phyloP scores from a whole-genome alignment of 306 rosid species.

The Acacia confusa region DNA sequence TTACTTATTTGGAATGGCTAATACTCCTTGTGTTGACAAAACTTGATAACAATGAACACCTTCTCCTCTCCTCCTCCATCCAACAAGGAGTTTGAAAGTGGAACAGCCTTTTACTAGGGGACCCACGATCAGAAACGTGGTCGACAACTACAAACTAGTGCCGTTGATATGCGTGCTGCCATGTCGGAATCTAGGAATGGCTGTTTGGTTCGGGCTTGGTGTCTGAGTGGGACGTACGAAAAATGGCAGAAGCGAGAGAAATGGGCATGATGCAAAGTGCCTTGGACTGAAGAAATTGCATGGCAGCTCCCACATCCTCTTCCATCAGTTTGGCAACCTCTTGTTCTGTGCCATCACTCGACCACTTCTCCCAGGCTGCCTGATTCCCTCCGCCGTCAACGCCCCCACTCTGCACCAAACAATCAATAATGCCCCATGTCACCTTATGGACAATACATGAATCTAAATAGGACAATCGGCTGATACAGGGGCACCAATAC shows the following conservation, averaged over 20 bases:
- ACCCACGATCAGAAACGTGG: constrained; percentile 18
- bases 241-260: constrained; percentile 93
- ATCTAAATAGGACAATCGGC: background rate
- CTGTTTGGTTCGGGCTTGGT: constrained; percentile 81
- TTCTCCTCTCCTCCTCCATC: constrained; percentile 31
- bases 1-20: constrained; percentile 41
- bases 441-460: background rate
- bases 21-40: constrained; percentile 45
- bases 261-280: constrained; percentile 98
- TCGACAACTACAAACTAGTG: background rate
- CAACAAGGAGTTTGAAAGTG: constrained; percentile 33
- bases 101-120: constrained; percentile 32
- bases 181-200: constrained; percentile 48
- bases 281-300: constrained; percentile 96
- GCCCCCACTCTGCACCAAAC: constrained; percentile 56
- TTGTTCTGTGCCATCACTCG: constrained; percentile 91
- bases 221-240: constrained; percentile 70
- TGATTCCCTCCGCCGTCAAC: constrained; percentile 59
- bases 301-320: constrained; percentile 97
- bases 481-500: background rate
- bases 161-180: background rate
- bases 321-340: constrained; percentile 97
- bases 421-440: constrained; percentile 5
- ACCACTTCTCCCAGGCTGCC: constrained; percentile 94
- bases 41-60: constrained; percentile 33